phyloP scores from a whole-genome alignment of 164 flowering plant genomes.

The Vitis riparia region DNA sequence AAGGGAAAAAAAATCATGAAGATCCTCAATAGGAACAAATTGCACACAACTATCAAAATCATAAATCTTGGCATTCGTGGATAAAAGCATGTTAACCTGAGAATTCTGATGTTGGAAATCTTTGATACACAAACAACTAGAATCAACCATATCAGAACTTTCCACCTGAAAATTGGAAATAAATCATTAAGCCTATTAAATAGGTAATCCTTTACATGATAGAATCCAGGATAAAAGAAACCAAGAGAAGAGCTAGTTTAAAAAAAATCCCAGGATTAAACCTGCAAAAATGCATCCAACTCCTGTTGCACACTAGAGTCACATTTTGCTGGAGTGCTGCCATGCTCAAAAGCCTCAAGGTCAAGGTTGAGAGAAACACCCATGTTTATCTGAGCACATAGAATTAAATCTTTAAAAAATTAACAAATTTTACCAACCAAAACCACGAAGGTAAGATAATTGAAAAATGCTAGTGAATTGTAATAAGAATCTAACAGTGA shows the following conservation, averaged over 20 bases:
- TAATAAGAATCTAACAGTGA: neutral
- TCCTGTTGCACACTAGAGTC: slow-evolving; percentile 5
- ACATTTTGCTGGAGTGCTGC: neutral
- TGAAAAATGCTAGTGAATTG: neutral
- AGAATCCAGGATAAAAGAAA: no score
- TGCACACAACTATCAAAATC: no score
- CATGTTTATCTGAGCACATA: slow-evolving; percentile 1
- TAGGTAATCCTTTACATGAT: no score
- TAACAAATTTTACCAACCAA: neutral
- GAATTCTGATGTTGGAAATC: no score
- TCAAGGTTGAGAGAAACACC: neutral
- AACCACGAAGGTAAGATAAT: neutral
- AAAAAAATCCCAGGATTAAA: neutral
- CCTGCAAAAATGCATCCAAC: slow-evolving; percentile 6
- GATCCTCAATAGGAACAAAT: no score
- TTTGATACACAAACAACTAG: no score
- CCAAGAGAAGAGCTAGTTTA: neutral
- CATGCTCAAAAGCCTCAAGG: neutral
- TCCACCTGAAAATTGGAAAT: slow-evolving; percentile 2
- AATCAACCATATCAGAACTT: neutral
- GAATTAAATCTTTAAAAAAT: neutral
- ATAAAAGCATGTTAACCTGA: no score
- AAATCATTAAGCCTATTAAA: no score
- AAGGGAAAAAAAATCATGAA: no score
- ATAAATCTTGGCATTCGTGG: no score